These are phyloP conservation scores for Galerina sulciceps DNA, from an alignment of 768 basidiomycete genomes.

Conservation along the genomic window DNA sequence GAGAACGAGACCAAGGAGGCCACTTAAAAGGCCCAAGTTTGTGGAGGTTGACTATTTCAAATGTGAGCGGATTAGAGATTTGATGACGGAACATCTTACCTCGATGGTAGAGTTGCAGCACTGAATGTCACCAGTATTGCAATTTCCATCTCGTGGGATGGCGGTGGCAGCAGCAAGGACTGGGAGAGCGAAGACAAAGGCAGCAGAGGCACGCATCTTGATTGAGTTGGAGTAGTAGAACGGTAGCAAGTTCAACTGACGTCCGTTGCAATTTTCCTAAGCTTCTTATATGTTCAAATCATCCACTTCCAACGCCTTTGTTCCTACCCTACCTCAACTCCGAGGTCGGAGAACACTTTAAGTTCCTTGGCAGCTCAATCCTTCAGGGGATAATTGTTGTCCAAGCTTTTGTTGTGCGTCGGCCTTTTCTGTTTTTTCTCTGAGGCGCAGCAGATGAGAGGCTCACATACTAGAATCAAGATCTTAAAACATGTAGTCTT, in stretches of 20 bases:
- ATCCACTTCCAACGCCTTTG: too few relatives aligned
- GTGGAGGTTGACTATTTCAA: conserved; percentile 3
- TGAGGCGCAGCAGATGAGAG: too few relatives aligned
- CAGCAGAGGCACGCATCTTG: conserved; percentile 15
- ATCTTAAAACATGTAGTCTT: too few relatives aligned
- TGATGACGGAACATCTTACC: conserved; percentile 2
- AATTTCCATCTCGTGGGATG: conserved; percentile 8
- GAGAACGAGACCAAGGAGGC: conserved; percentile 12
- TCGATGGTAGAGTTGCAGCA: conserved; percentile 21
- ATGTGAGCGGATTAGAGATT: too few relatives aligned
- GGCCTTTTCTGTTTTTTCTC: too few relatives aligned
- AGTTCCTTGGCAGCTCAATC: too few relatives aligned
- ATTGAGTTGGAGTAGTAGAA: not conserved
- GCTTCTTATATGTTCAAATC: too few relatives aligned
- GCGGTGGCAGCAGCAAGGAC: conserved; percentile 20
- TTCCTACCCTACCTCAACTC: too few relatives aligned
- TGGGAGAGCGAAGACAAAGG: conserved; percentile 20
- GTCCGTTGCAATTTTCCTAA: not conserved
- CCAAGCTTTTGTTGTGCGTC: too few relatives aligned
- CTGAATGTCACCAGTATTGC: conserved; percentile 15
- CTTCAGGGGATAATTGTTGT: too few relatives aligned
- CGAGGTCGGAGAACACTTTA: too few relatives aligned
- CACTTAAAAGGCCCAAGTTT: conserved; percentile 10
- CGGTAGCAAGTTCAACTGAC: conserved; percentile 9
- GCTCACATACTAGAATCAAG: too few relatives aligned